These are phyloP conservation scores for Alternaria postmessia DNA, from an alignment of 2,329 filamentous ascomycete species.

Conservation along the genomic window DNA sequence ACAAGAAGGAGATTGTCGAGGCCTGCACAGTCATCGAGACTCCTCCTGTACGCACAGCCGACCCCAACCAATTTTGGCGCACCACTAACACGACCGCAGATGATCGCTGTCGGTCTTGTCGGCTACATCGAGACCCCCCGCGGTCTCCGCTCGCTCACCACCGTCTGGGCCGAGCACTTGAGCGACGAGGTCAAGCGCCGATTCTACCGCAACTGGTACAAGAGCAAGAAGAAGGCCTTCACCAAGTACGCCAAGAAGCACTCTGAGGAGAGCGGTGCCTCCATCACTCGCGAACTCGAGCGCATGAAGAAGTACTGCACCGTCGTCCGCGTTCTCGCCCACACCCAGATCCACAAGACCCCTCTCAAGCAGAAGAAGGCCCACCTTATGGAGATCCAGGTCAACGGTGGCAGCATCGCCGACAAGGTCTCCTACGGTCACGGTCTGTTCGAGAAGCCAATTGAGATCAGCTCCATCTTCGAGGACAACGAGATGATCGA, in stretches of 20 bases:
- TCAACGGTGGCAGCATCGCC: conserved; percentile 95
- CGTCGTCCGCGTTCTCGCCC: conserved; percentile 97
- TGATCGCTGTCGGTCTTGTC: conserved; percentile 99
- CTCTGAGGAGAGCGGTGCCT: conserved; percentile 88
- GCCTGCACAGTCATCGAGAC: conserved; percentile 54
- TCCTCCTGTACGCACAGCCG: conserved; percentile 70
- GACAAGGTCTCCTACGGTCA: conserved; percentile 98
- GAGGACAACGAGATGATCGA: conserved; percentile 99
- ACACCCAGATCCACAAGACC: conserved; percentile 99
- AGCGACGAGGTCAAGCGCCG: conserved; percentile 98
- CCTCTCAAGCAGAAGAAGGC: conserved; percentile 99
- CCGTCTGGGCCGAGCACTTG: conserved; percentile 99
- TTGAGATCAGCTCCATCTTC: conserved; percentile 92
- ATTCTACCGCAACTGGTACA: conserved; percentile 99
- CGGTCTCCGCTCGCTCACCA: conserved; percentile 98
- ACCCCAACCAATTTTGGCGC: conserved; percentile 62
- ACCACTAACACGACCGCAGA: conserved; percentile 65
- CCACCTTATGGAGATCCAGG: conserved; percentile 99
- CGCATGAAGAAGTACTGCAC: conserved; percentile 99
- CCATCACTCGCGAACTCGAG: conserved; percentile 96
- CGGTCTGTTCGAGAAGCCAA: conserved; percentile 98
- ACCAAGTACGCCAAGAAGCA: conserved; percentile 99
- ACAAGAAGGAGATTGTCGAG: conserved; percentile 74
- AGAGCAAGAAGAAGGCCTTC: conserved; percentile 99
- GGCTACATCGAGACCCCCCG: conserved; percentile 99